Conservation (phyloP, 805 yeast genomes). For the Barnettozyma californica region DNA sequence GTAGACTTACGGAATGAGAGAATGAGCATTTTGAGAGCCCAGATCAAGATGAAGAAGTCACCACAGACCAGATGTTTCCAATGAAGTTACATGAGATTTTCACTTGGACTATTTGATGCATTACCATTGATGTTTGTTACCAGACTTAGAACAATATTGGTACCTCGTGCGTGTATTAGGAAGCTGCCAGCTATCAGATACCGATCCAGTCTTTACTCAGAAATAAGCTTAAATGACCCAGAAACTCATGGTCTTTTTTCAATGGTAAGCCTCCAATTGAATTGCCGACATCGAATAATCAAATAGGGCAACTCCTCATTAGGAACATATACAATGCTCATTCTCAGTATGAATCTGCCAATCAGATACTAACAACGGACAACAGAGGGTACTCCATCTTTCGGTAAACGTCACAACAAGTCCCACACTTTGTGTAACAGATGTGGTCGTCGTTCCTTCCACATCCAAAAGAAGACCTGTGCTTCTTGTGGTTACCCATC, state of each 20-base stretch:
- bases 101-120: neutral
- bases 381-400: constrained; percentile 98
- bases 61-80: neutral
- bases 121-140: neutral
- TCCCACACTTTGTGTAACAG: constrained; percentile 98
- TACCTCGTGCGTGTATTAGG: neutral
- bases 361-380: constrained; percentile 30
- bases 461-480: constrained; percentile 98
- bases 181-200: neutral
- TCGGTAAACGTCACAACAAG: constrained; percentile 99
- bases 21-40: neutral
- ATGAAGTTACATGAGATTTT: neutral
- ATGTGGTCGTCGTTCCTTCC: constrained; percentile 99
- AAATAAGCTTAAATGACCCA: too few species aligned
- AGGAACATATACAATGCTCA: neutral
- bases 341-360: neutral
- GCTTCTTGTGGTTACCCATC: constrained; percentile 99
- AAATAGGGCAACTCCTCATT: neutral
- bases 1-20: constrained; percentile 32
- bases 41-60: neutral
- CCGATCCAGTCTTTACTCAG: too few species aligned
- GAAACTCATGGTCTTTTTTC: too few species aligned
- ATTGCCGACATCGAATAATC: too few species aligned
- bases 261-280: too few species aligned
- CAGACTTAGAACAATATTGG: neutral